phyloP scores from a whole-genome alignment of 1,284 basidiomycete genomes.

The Leccinum griseonigrum region DNA sequence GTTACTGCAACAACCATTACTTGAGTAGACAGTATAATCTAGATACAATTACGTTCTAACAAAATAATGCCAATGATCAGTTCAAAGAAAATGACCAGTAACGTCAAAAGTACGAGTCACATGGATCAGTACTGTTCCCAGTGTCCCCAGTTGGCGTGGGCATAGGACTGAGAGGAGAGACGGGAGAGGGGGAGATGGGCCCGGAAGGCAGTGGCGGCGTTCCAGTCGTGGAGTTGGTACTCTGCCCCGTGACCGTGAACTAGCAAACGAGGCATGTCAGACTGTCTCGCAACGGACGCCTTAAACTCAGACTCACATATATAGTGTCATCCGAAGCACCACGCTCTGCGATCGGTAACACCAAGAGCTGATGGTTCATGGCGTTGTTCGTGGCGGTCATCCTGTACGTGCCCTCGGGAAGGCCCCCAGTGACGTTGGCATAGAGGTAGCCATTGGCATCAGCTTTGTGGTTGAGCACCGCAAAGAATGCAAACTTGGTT shows the following conservation, averaged over 20 bases:
- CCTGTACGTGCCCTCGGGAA: constrained; percentile 57
- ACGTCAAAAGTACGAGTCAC: neutral
- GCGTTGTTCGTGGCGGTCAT: constrained; percentile 51
- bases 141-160: constrained; percentile 1
- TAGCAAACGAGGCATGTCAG: constrained; percentile 23
- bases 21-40: neutral
- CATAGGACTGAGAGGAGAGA: neutral
- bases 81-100: neutral
- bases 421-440: constrained; percentile 54
- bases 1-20: constrained; percentile 8
- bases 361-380: constrained; percentile 61
- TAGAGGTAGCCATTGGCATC: constrained; percentile 48
- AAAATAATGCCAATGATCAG: constrained; percentile 1
- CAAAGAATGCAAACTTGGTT: constrained; percentile 65
- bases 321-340: constrained; percentile 60
- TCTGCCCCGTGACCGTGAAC: constrained; percentile 43
- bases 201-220: neutral
- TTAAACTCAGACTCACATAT: constrained; percentile 45
- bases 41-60: constrained; percentile 10
- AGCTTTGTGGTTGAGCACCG: constrained; percentile 53
- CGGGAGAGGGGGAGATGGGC: neutral
- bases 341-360: constrained; percentile 56
- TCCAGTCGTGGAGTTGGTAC: neutral
- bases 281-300: neutral
- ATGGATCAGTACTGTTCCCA: constrained; percentile 6